These are phyloP conservation scores for Biscutella auriculata DNA, from an alignment of 441 rosid genomes.

Conservation along the genomic window DNA sequence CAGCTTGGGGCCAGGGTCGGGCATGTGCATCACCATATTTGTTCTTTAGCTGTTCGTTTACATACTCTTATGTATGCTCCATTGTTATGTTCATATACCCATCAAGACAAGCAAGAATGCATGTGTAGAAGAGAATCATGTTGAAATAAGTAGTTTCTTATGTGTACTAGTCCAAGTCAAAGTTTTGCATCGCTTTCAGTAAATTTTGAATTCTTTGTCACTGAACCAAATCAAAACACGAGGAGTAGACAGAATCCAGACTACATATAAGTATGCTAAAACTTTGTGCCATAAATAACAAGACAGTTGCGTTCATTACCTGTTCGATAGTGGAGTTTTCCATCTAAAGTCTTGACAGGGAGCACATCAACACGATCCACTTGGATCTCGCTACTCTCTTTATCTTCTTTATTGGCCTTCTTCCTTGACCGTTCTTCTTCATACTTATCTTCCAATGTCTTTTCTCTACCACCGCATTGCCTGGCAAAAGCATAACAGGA, in stretches of 20 bases:
- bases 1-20: no score
- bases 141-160: background rate
- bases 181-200: slow-evolving; percentile 21
- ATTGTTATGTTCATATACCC: slow-evolving; percentile 87
- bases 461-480: slow-evolving; percentile 16
- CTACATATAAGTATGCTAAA: background rate
- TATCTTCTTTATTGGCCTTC: slow-evolving; percentile 32
- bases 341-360: slow-evolving; percentile 75
- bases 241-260: background rate
- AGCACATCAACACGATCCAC: slow-evolving; percentile 72
- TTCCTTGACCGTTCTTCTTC: slow-evolving; percentile 36
- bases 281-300: background rate
- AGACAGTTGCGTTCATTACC: slow-evolving; percentile 17
- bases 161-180: no score
- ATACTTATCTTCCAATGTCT: slow-evolving; percentile 55
- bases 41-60: slow-evolving; percentile 58
- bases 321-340: slow-evolving; percentile 51
- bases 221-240: slow-evolving; percentile 19
- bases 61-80: slow-evolving; percentile 78
- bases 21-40: slow-evolving; percentile 86
- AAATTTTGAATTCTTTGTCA: slow-evolving; percentile 15
- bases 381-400: slow-evolving; percentile 24
- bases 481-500: no score
- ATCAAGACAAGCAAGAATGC: slow-evolving; percentile 75
- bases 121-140: slow-evolving; percentile 24